These are phyloP conservation scores for Eimeria acervulina DNA, from an alignment of 169 alveolate genomes.

Conservation along the genomic window DNA sequence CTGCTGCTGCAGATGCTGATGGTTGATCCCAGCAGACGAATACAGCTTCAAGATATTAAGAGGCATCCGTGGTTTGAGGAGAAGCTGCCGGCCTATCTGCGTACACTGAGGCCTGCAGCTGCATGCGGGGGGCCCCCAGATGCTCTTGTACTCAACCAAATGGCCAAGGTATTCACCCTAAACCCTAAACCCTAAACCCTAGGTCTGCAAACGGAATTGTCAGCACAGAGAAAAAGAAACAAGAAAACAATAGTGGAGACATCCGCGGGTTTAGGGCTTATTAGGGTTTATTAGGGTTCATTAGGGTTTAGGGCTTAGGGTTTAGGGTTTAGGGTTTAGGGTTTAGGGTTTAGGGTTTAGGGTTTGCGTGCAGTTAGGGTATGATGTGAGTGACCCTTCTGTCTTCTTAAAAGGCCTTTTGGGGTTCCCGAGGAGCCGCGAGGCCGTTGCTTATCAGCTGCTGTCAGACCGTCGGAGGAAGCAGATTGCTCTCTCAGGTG, in stretches of 20 bases:
- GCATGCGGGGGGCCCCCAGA: conserved; percentile 19
- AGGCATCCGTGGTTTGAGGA: conserved; percentile 84
- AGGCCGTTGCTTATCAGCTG: conserved; percentile 84
- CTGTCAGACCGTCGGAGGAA: conserved; percentile 77
- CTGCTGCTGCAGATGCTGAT: conserved; percentile 87
- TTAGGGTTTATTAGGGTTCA: neutral
- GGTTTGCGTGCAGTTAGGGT: conserved; percentile 79
- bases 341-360: conserved; percentile 59
- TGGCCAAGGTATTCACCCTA: conserved; percentile 63
- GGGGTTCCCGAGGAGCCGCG: conserved; percentile 75
- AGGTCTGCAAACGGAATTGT: too few species aligned
- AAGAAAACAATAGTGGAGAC: too few species aligned
- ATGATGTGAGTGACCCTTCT: conserved; percentile 77
- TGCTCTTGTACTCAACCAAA: conserved; percentile 59
- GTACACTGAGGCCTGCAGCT: neutral
- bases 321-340: neutral
- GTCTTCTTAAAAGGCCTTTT: neutral
- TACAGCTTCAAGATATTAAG: conserved; percentile 86
- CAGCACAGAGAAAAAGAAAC: too few species aligned
- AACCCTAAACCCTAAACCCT: conserved; percentile 47
- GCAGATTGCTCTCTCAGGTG: conserved; percentile 83
- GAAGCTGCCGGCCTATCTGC: conserved; percentile 76
- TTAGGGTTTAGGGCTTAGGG: neutral
- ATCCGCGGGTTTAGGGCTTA: neutral
- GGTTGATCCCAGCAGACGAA: conserved; percentile 89